These are phyloP conservation scores for Straminergon stramineum DNA, from an alignment of 225 moss, liverwort and hornwort genomes.

Conservation along the genomic window DNA sequence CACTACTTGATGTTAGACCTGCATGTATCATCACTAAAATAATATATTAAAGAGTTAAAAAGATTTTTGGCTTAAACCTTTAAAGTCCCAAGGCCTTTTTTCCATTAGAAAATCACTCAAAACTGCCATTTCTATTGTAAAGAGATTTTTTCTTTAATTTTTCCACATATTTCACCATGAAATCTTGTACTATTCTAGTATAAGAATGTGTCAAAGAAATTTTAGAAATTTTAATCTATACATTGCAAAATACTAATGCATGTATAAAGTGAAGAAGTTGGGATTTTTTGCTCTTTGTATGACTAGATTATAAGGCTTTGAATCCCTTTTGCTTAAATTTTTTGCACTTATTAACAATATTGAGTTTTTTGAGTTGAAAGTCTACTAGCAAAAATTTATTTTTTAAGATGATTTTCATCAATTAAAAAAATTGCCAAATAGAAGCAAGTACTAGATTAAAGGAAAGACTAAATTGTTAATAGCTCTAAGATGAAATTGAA, in stretches of 20 bases:
- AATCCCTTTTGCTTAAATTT: neutral
- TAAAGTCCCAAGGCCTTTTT: neutral
- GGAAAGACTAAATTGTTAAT: neutral
- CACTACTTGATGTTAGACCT: neutral
- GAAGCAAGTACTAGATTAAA: neutral
- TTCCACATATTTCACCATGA: fast-evolving
- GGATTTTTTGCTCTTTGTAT: fast-evolving
- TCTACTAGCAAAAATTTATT: too few relatives aligned
- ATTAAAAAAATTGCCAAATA: neutral
- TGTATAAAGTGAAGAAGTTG: too few relatives aligned
- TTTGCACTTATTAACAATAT: neutral
- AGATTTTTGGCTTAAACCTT: too few relatives aligned
- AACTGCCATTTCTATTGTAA: neutral
- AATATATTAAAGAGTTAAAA: neutral
- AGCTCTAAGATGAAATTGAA: neutral
- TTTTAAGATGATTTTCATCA: too few relatives aligned
- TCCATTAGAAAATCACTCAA: neutral
- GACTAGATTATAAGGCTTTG: neutral
- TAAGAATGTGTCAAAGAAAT: neutral
- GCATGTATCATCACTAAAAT: neutral
- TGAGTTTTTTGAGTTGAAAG: neutral
- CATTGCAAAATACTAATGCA: neutral
- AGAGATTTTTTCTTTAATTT: neutral
- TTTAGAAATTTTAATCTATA: neutral
- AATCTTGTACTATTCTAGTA: neutral